phyloP scores from a whole-genome alignment of 306 rosid genomes.

The Glycyrrhiza uralensis region DNA sequence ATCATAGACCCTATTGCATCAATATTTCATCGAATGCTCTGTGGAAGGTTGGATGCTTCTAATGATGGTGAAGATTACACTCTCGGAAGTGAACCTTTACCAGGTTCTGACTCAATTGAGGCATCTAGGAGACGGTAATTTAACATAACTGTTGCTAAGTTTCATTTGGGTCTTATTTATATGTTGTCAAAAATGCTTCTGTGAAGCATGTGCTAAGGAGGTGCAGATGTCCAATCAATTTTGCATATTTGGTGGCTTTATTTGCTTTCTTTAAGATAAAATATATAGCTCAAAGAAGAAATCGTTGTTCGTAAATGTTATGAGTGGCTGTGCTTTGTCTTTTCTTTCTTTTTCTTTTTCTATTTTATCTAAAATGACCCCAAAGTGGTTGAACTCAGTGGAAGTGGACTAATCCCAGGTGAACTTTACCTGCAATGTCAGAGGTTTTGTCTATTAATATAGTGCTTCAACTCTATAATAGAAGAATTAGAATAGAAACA shows the following conservation, averaged over 20 bases:
- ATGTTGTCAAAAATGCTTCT: neutral
- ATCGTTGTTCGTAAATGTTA: neutral
- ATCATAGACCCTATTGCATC: conserved; percentile 81
- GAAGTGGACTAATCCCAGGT: too few relatives aligned
- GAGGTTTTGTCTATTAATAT: too few relatives aligned
- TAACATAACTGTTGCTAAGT: neutral
- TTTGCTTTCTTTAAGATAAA: neutral
- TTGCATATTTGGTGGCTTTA: neutral
- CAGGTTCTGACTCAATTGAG: conserved; percentile 93
- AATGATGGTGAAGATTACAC: conserved; percentile 46
- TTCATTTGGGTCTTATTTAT: neutral
- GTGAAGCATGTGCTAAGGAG: neutral
- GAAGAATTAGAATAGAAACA: neutral
- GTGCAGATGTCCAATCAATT: neutral
- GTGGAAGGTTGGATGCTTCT: conserved; percentile 72
- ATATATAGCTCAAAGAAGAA: neutral
- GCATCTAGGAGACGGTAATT: conserved; percentile 85
- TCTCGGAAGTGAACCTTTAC: conserved; percentile 59
- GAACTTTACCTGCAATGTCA: too few relatives aligned
- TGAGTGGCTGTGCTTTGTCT: neutral
- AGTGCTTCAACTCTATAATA: too few relatives aligned
- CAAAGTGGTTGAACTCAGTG: too few relatives aligned
- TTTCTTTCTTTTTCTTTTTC: neutral
- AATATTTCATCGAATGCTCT: conserved; percentile 77
- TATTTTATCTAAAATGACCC: neutral